Percentiles rank a stretch among this genome's conserved stretches.
phyloP scores from a whole-genome alignment of 1,284 basidiomycete genomes.

The Ceratorhiza oryzae-sativae region DNA sequence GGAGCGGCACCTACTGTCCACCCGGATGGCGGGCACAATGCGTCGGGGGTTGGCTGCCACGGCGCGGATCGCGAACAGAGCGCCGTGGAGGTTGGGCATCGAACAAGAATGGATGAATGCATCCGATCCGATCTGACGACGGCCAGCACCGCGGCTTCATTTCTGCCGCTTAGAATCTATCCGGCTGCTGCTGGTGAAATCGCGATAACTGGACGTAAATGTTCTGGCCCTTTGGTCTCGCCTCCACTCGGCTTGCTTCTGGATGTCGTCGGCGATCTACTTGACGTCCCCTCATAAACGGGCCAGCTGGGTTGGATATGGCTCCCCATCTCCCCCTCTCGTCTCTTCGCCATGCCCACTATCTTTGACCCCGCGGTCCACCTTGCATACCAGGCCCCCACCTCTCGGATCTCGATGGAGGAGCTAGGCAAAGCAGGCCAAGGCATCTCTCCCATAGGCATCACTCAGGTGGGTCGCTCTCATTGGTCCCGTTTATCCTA shows the following conservation, averaged over 20 bases:
- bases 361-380: conserved; percentile 45
- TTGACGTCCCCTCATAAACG: neutral
- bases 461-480: conserved; percentile 18
- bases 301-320: neutral
- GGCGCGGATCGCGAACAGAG: conserved; percentile 76
- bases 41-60: conserved; percentile 74
- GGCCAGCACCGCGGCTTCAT: conserved; percentile 1
- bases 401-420: conserved; percentile 41
- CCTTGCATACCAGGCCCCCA: conserved; percentile 43
- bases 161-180: conserved; percentile 15
- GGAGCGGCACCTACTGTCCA: conserved; percentile 66
- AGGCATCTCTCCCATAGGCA: conserved; percentile 41
- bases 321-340: neutral
- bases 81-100: conserved; percentile 70
- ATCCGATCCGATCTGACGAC: neutral
- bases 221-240: neutral
- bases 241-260: conserved; percentile 13
- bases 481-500: too few species aligned
- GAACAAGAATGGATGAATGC: neutral
- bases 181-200: neutral
- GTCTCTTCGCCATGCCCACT: neutral
- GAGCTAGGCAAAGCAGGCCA: conserved; percentile 44
- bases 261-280: neutral
- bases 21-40: conserved; percentile 72
- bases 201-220: conserved; percentile 1